Evolutionary conservation across 2,329 filamentous ascomycete genomes (phyloP).

Genomic region (Drechslerella coelobrocha): DNA sequence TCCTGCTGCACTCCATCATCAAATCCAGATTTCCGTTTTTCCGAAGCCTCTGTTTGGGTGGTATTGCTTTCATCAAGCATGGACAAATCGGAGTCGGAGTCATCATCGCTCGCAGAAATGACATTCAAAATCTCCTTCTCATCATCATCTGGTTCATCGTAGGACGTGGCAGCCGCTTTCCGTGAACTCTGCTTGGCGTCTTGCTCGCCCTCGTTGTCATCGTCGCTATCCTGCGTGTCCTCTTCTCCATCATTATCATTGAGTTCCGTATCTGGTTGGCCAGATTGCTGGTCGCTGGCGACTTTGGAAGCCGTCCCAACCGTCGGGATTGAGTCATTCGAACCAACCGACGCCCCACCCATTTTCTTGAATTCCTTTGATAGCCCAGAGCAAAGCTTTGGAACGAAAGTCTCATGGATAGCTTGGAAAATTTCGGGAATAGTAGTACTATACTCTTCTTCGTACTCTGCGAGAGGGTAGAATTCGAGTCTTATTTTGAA

Average conservation of each 20-base stretch:
- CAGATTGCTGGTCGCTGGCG: slow-evolving; percentile 65
- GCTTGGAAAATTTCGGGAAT: slow-evolving; percentile 77
- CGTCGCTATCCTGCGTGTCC: slow-evolving; percentile 68
- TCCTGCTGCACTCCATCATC: slow-evolving; percentile 14
- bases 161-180: slow-evolving; percentile 78
- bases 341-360: slow-evolving; percentile 65
- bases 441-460: slow-evolving; percentile 80
- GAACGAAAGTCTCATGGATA: slow-evolving; percentile 81
- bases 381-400: slow-evolving; percentile 72
- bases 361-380: slow-evolving; percentile 82
- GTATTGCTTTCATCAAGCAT: slow-evolving; percentile 58
- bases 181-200: slow-evolving; percentile 81
- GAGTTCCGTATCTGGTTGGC: slow-evolving; percentile 34
- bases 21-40: neutral
- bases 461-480: slow-evolving; percentile 84
- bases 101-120: slow-evolving; percentile 62
- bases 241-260: slow-evolving; percentile 22
- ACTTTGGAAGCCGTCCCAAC: slow-evolving; percentile 68
- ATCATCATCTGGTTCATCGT: slow-evolving; percentile 90
- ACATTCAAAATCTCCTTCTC: slow-evolving; percentile 68
- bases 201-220: slow-evolving; percentile 77
- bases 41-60: slow-evolving; percentile 1
- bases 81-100: too few relatives aligned
- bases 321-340: slow-evolving; percentile 75
- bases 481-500: slow-evolving; percentile 83